Evolutionary conservation across 345 rosid genomes (phyloP).

Genomic region (Eucalyptus marginata): DNA sequence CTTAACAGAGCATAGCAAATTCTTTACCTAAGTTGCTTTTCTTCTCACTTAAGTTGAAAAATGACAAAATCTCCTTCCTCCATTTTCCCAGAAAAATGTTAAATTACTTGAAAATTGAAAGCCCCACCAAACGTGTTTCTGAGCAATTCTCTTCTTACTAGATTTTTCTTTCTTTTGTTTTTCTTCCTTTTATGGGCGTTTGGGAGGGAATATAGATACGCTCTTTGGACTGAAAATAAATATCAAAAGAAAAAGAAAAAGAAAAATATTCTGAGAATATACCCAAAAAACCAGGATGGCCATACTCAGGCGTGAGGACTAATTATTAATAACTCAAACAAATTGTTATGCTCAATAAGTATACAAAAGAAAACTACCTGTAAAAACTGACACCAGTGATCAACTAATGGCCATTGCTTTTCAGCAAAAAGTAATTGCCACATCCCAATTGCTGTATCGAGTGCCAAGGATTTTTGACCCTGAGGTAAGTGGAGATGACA

Average conservation of each 20-base stretch:
- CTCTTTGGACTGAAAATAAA: not conserved
- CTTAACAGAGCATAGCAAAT: not conserved
- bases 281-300: not conserved
- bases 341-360: not conserved
- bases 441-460: slow-evolving; percentile 99
- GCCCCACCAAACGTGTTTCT: not conserved
- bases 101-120: not conserved
- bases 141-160: not conserved
- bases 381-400: slow-evolving; percentile 94
- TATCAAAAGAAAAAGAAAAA: not conserved
- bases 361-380: slow-evolving; percentile 38
- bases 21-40: not conserved
- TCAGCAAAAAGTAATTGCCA: slow-evolving; percentile 98
- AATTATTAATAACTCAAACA: not conserved
- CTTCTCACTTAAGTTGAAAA: not conserved
- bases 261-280: not conserved
- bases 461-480: slow-evolving; percentile 97
- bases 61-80: not conserved
- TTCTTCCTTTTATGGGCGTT: not conserved
- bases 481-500: slow-evolving; percentile 6
- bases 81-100: not conserved
- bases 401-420: slow-evolving; percentile 84
- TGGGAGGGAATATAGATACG: not conserved
- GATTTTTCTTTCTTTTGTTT: not conserved
- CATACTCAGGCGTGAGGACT: not conserved